These are phyloP conservation scores for Cephalotrichum gorgonifer DNA, from an alignment of 2,329 filamentous ascomycete species.

Conservation along the genomic window DNA sequence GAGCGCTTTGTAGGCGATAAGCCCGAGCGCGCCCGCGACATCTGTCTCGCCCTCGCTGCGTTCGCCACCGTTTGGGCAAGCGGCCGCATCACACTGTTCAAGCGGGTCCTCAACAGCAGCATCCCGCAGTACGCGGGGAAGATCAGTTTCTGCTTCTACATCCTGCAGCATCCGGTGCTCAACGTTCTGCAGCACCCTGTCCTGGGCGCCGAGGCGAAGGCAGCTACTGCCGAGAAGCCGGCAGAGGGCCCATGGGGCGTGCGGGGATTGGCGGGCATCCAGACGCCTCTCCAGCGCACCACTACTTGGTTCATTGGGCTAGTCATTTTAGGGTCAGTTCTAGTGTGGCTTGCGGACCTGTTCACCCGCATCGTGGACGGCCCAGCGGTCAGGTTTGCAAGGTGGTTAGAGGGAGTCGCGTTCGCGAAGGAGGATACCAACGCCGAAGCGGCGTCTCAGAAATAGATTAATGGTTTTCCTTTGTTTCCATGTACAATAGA, in stretches of 20 bases:
- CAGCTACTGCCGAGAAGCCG: background rate
- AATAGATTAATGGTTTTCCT: background rate
- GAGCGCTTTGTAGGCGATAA: conserved; percentile 30
- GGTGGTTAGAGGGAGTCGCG: conserved; percentile 3
- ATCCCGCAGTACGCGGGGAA: conserved; percentile 47
- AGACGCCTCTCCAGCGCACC: conserved; percentile 6
- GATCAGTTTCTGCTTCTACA: conserved; percentile 50
- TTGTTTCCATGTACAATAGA: no score
- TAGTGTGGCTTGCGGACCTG: conserved; percentile 8
- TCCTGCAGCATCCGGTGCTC: conserved; percentile 34
- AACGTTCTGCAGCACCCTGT: conserved; percentile 5
- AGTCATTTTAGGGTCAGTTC: conserved; percentile 7
- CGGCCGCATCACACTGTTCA: conserved; percentile 33
- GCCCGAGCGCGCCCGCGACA: conserved; percentile 30
- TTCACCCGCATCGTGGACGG: conserved; percentile 8
- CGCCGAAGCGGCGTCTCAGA: background rate
- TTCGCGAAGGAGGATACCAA: background rate
- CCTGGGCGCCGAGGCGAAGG: background rate
- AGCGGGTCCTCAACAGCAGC: conserved; percentile 36
- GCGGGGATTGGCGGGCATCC: conserved; percentile 5
- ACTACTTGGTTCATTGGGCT: conserved; percentile 8
- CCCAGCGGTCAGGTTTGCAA: conserved; percentile 8
- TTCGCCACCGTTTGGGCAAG: conserved; percentile 40
- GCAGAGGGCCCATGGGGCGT: conserved; percentile 6
- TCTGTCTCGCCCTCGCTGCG: conserved; percentile 45